Percentiles rank a stretch among this genome's conserved stretches.
Conservation (phyloP, 148 eudicot genomes). For the Polygonum aviculare region DNA sequence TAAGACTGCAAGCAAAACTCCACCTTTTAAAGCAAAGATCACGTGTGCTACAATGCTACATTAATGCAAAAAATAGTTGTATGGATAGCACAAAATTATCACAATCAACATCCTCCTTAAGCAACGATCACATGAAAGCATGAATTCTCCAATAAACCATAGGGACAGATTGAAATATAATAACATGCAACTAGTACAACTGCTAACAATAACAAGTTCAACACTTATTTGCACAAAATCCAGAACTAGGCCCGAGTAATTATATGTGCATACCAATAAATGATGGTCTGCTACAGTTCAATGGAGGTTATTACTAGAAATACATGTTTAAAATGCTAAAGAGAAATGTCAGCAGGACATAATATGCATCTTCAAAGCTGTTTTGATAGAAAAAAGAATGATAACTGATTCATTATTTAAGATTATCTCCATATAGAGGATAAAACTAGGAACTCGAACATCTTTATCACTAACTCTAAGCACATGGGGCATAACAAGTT, state of each 20-base stretch:
- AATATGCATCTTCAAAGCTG: background rate
- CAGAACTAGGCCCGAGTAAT: background rate
- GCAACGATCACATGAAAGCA: background rate
- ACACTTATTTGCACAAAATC: background rate
- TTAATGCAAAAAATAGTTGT: background rate
- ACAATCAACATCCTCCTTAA: background rate
- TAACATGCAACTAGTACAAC: background rate
- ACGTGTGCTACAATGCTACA: background rate
- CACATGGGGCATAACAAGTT: slow-evolving; percentile 1
- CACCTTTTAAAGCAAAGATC: slow-evolving; percentile 3
- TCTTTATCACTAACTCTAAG: background rate
- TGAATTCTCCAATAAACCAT: background rate
- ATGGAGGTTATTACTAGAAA: background rate
- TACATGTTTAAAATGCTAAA: background rate
- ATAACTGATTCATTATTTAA: background rate
- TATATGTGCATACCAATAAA: background rate
- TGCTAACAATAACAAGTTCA: background rate
- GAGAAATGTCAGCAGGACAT: background rate
- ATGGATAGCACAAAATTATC: background rate
- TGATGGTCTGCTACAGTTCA: background rate
- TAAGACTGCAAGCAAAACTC: slow-evolving; percentile 49
- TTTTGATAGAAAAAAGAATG: background rate
- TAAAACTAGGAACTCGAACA: background rate
- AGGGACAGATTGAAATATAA: background rate
- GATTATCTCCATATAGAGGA: background rate